These are phyloP conservation scores for Mortierella sp. DNA, from an alignment of 371 early-diverging fungal species.

Conservation along the genomic window DNA sequence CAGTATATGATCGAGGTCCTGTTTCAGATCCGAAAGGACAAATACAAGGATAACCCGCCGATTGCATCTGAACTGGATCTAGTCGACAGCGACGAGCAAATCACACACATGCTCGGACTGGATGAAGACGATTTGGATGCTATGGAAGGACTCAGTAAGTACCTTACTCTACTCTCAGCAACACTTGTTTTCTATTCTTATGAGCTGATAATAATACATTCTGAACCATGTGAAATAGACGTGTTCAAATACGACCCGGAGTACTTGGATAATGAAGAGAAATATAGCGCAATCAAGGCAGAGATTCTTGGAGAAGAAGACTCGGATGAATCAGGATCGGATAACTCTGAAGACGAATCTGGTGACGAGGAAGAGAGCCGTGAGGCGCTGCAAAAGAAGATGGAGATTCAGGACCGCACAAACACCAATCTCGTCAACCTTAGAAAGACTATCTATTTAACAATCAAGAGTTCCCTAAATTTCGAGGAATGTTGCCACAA, in stretches of 20 bases:
- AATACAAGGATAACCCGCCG: constrained; percentile 89
- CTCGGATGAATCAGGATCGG: constrained; percentile 63
- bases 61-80: constrained; percentile 89
- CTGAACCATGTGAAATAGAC: constrained; percentile 23
- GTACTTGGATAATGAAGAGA: constrained; percentile 86
- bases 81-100: constrained; percentile 96
- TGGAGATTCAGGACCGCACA: constrained; percentile 91
- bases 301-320: constrained; percentile 93
- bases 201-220: neutral
- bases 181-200: neutral
- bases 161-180: neutral
- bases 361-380: constrained; percentile 62
- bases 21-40: constrained; percentile 95
- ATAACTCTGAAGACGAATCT: constrained; percentile 63
- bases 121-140: constrained; percentile 90
- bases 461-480: constrained; percentile 95
- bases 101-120: constrained; percentile 89
- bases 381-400: constrained; percentile 50
- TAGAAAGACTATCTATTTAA: constrained; percentile 93
- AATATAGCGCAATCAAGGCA: constrained; percentile 82
- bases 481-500: constrained; percentile 98
- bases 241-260: constrained; percentile 90
- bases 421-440: constrained; percentile 91
- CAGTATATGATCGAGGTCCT: constrained; percentile 98
- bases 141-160: constrained; percentile 82